Base-by-base conservation (phyloP, 768 basidiomycete species). In the Ramaria rubella region DNA sequence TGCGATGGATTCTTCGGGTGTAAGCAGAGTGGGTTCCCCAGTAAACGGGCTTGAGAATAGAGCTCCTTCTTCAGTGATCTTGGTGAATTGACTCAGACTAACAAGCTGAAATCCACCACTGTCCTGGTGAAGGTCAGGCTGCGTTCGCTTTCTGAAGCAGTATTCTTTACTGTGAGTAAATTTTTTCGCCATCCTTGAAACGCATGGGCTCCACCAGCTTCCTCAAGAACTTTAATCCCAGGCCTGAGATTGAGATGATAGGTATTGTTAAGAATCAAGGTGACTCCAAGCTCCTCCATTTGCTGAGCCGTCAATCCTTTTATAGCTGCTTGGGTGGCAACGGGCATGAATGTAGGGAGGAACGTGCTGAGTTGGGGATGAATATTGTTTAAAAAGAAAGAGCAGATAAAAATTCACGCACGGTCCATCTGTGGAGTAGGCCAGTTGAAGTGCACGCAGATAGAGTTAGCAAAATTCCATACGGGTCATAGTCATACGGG, bases 331-430 rank as follows among this genome's bases (percentile, higher is more conserved):
- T 94, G 92, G 4, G 92, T 94, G 2, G 90, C 91, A 8, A 94
- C 90, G 3, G 91, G 92, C 92, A 94, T 94, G 64, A 94, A 94
- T 0, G 91, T 90, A 1, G 91, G 91, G 19, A 93, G 73, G 76
- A 86, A 81, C 1, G 90, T 93, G 36, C 79, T 72, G 8, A 90
- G 40, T 5, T 57, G 19, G 2, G 49, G 44, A 40, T 24, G 5
- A 27, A 30, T 11, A 27, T 48, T 30, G 8, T 48, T 24, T 12
- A 15, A 17, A 27, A 15, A 27, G 6, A 5, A 48, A 8, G 46
- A 2, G 33, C 3, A 59, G 54, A 57, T 58, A 57, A 43, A 29
- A 38, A 48, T 2, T 15, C 17, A 56, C 55, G 43, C 27, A 23
- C 58, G 44, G 27, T 12, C 44, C 52, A 38, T 38, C 36, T 52